phyloP scores from a whole-genome alignment of 192 early-diverging fungal genomes.

The Phycomyces nitens region DNA sequence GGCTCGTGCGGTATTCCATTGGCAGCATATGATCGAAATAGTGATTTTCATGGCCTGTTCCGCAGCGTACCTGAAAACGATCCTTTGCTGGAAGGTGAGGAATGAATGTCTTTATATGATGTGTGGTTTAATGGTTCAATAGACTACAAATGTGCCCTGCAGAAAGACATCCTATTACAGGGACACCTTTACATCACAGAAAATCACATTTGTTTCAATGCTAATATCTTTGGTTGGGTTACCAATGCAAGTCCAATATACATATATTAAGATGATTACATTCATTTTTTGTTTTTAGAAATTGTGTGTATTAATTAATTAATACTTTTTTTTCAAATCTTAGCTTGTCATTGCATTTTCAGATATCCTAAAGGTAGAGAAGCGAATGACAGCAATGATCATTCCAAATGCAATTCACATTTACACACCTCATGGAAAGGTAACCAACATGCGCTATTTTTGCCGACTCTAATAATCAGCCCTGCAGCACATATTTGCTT shows the following conservation, averaged over 20 bases:
- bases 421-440: constrained; percentile 59
- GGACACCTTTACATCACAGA: constrained; percentile 82
- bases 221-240: constrained; percentile 90
- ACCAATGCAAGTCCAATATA: constrained; percentile 51
- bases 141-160: constrained; percentile 82
- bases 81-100: not conserved
- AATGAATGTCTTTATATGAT: too few species aligned
- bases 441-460: constrained; percentile 9
- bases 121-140: not conserved
- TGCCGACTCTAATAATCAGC: too few species aligned
- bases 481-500: constrained; percentile 77
- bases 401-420: constrained; percentile 89
- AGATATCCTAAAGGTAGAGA: constrained; percentile 81
- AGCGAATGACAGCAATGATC: constrained; percentile 78
- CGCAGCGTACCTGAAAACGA: constrained; percentile 9
- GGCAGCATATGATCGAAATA: not conserved
- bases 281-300: too few species aligned
- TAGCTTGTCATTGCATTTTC: constrained; percentile 67
- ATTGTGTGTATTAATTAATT: too few species aligned
- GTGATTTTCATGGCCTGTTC: constrained; percentile 3
- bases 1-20: not conserved
- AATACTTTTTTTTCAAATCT: too few species aligned
- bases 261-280: not conserved
- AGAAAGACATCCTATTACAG: constrained; percentile 85
- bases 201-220: constrained; percentile 77